Evolutionary conservation across 2,329 filamentous ascomycete genomes (phyloP).

Genomic region (Trichophaea hybrida): DNA sequence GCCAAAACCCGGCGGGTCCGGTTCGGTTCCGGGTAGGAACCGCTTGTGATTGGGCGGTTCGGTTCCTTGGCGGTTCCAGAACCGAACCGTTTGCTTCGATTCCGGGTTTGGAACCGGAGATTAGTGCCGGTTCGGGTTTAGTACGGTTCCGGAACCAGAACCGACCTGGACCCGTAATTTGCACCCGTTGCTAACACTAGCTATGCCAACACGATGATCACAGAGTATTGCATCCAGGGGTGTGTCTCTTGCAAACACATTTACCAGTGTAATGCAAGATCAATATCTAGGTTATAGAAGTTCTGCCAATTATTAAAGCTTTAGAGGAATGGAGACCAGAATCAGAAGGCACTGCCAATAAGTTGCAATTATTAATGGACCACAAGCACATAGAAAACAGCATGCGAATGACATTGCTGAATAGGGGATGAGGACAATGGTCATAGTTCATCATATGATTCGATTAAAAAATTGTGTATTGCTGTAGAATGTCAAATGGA

Average conservation of each 20-base stretch:
- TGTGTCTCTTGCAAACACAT: conserved; percentile 8
- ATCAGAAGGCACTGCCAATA: conserved; percentile 11
- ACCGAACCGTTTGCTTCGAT: no score
- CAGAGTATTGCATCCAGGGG: conserved; percentile 2
- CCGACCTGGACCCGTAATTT: no score
- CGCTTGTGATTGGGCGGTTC: no score
- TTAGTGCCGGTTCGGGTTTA: no score
- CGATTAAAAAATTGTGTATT: conserved; percentile 23
- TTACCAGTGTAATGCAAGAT: conserved; percentile 27
- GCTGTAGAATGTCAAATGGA: conserved; percentile 4
- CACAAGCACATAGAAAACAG: conserved; percentile 28
- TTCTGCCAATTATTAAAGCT: conserved; percentile 30
- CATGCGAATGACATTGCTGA: conserved; percentile 25
- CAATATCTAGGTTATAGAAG: conserved; percentile 31
- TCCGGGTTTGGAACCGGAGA: no score
- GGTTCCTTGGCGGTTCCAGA: no score
- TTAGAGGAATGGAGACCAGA: conserved; percentile 25
- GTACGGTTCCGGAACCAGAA: no score
- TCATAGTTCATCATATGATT: conserved; percentile 21
- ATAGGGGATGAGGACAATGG: conserved; percentile 25
- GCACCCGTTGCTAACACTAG: no score
- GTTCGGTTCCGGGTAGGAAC: no score
- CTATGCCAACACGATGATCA: conserved; percentile 9
- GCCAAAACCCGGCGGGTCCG: no score
- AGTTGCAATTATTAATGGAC: conserved; percentile 22